Conservation (phyloP, 495 filamentous ascomycete species). For the Xylaria intraflava region DNA sequence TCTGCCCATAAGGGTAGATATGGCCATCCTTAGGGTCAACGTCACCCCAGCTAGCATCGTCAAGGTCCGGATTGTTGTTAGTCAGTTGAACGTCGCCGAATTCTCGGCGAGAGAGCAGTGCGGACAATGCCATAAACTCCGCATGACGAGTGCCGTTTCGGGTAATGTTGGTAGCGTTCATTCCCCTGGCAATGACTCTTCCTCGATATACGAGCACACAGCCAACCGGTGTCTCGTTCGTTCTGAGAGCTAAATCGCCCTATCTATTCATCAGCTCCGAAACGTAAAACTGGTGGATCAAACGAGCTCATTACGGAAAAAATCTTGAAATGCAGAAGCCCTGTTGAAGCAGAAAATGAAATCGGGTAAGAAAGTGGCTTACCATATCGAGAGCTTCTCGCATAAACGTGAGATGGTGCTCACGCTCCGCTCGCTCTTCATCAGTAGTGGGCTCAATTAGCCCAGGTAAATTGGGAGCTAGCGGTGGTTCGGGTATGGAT, state of each 20-base stretch:
- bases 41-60: slow-evolving; percentile 34
- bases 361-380: slow-evolving; percentile 16
- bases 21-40: slow-evolving; percentile 40
- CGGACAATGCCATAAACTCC: slow-evolving; percentile 81
- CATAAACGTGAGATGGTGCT: slow-evolving; percentile 56
- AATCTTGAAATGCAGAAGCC: background rate
- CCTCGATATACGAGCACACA: slow-evolving; percentile 80
- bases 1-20: slow-evolving; percentile 45
- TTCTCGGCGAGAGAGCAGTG: slow-evolving; percentile 33
- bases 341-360: background rate
- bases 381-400: slow-evolving; percentile 64
- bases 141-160: slow-evolving; percentile 86
- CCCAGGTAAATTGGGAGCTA: slow-evolving; percentile 15
- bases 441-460: slow-evolving; percentile 24
- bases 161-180: slow-evolving; percentile 92
- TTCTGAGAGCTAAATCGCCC: slow-evolving; percentile 73
- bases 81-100: background rate
- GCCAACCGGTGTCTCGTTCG: slow-evolving; percentile 89
- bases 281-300: background rate
- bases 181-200: slow-evolving; percentile 72
- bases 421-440: slow-evolving; percentile 20
- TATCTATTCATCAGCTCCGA: slow-evolving; percentile 30
- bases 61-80: slow-evolving; percentile 14
- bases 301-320: background rate
- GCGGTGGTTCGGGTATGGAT: background rate